Evolutionary conservation across 2,329 filamentous ascomycete species (phyloP), one percentile per base, ranked within the genome.

Genomic region (Scedosporium aurantiacum): DNA sequence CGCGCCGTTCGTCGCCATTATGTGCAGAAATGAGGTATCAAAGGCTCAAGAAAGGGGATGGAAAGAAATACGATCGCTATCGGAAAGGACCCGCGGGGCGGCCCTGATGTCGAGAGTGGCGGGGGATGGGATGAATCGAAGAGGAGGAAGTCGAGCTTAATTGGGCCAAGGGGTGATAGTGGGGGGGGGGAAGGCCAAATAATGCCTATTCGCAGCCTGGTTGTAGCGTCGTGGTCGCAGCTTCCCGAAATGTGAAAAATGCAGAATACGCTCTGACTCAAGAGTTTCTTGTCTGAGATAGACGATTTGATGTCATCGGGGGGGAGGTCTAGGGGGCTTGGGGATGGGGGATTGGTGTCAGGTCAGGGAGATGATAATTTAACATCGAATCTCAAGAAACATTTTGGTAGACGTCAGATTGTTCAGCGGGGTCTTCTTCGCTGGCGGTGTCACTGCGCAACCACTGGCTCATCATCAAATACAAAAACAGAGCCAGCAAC

Each of bases 1-100:
- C 66, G 80, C 76, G 67, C 79, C 78, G 72, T 81, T 85, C 68
- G 82, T 74, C 71, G 89, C 86, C 89, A 93, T 93, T 72, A 62
- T 71, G 70, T 60, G 27, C 27, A 32, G 3, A 3, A 23, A 25
- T 50, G 21, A 28, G 50, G 32, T 45, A 41, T 5, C 7, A 56
- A 37, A 54, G 18, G 23, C 23, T 25, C 16, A 12, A 18, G 8
- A 54, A 54, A 12, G 21, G 32, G 41, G n/a, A 58, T 58, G 37
- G 37, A 43, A 58, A 32, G 37, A 14, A 57, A 54, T 18, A 27
- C 23, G 50, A 28, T 54, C 21, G 54, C 32, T 57, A 37, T 32
- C 16, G 54, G 54, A 54, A 54, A 23, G 50, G 18, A 47, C 12
- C 23, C 50, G 23, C 50, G 18, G 50, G 10, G 50, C 50, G 50